A percentile compares a stretch with the other conserved stretches of the same genome.
phyloP scores from a whole-genome alignment of 2,329 filamentous ascomycete species.

The Penicillium decumbens region DNA sequence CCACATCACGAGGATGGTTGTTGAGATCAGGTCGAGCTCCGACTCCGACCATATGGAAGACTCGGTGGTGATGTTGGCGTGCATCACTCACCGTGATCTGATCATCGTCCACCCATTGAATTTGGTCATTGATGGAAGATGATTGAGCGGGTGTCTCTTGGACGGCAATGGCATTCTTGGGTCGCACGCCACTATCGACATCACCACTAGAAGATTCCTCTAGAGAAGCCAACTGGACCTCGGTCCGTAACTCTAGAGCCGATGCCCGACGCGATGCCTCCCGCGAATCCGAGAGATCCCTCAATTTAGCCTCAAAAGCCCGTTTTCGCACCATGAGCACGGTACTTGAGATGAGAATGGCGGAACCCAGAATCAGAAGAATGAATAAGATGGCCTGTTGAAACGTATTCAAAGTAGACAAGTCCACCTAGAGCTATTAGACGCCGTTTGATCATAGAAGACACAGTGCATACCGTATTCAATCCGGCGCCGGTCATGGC shows the following conservation, averaged over 20 bases:
- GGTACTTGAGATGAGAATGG: slow-evolving; percentile 62
- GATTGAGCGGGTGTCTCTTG: slow-evolving; percentile 2
- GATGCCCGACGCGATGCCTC: slow-evolving; percentile 13
- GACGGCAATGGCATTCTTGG: slow-evolving; percentile 2
- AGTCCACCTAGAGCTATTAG: slow-evolving; percentile 30
- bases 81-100: slow-evolving; percentile 25
- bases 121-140: slow-evolving; percentile 12
- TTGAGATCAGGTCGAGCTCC: slow-evolving; percentile 33
- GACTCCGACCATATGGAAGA: slow-evolving; percentile 36
- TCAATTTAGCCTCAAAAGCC: slow-evolving; percentile 60
- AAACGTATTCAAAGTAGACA: slow-evolving; percentile 61
- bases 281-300: slow-evolving; percentile 46
- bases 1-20: slow-evolving; percentile 32
- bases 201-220: neutral
- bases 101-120: slow-evolving; percentile 31
- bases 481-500: slow-evolving; percentile 65
- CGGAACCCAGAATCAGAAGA: slow-evolving; percentile 61
- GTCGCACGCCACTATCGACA: neutral
- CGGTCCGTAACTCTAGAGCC: slow-evolving; percentile 6
- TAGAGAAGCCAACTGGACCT: neutral
- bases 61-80: slow-evolving; percentile 20
- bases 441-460: neutral
- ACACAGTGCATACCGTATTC: slow-evolving; percentile 50
- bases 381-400: slow-evolving; percentile 64
- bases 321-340: slow-evolving; percentile 58